phyloP scores from a whole-genome alignment of 306 rosid genomes.

The Medicago ruthenica region DNA sequence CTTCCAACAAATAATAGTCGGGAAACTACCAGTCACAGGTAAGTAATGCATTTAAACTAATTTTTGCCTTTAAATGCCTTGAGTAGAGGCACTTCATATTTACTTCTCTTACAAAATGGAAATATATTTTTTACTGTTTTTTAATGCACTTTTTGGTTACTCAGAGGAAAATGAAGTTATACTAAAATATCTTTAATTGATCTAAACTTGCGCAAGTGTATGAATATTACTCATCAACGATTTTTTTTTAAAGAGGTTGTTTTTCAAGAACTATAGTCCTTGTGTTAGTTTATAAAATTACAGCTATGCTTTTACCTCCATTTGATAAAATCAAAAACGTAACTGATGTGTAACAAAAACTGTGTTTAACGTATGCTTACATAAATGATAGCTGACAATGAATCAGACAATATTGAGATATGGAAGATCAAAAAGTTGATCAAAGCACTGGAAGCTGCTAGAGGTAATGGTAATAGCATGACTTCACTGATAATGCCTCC shows the following conservation, averaged over 20 bases:
- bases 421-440: constrained; percentile 95
- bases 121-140: background rate
- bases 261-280: background rate
- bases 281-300: background rate
- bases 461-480: constrained; percentile 96
- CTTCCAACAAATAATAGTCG: no score
- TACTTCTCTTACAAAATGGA: background rate
- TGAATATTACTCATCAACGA: background rate
- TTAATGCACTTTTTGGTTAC: background rate
- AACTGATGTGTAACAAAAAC: background rate
- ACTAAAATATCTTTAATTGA: constrained; percentile 17
- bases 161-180: background rate
- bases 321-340: constrained; percentile 11
- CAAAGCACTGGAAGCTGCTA: constrained; percentile 83
- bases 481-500: constrained; percentile 94
- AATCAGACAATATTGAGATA: constrained; percentile 88
- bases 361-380: background rate
- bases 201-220: background rate
- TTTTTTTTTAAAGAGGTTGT: background rate
- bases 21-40: no score
- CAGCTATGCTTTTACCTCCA: background rate
- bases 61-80: background rate
- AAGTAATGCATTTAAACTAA: background rate
- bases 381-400: constrained; percentile 69
- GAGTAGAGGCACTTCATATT: background rate